phyloP scores from a whole-genome alignment of 148 eudicot genomes.

The Cornus controversa region DNA sequence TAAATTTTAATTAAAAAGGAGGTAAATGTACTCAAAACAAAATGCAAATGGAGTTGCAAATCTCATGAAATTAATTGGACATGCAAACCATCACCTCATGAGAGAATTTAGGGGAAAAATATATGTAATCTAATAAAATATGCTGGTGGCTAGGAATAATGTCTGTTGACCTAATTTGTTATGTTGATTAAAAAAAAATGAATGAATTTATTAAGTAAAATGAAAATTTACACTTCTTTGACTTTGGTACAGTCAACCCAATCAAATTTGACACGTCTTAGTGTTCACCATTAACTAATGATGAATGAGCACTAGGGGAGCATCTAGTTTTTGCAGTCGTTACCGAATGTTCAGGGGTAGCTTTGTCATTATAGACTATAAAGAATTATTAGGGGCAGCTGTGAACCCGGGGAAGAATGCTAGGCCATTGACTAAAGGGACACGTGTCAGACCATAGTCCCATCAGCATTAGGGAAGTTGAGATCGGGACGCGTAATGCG shows the following conservation, averaged over 20 bases:
- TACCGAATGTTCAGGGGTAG: constrained; percentile 4
- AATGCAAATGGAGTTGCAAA: too few species aligned
- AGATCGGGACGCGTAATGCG: background rate
- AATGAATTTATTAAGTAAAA: background rate
- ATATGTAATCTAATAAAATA: too few species aligned
- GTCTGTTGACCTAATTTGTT: background rate
- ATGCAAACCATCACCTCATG: too few species aligned
- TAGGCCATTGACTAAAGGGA: background rate
- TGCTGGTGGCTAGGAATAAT: too few species aligned
- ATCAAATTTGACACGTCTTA: background rate
- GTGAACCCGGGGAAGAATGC: background rate
- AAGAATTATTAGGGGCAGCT: background rate
- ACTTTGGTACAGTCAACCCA: background rate
- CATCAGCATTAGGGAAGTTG: too few species aligned
- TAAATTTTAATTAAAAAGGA: too few species aligned
- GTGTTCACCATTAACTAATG: background rate
- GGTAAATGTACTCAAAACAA: too few species aligned
- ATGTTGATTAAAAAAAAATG: background rate
- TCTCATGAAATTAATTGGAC: too few species aligned
- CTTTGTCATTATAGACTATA: background rate
- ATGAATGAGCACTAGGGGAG: background rate
- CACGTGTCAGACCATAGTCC: background rate
- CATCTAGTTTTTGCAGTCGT: background rate
- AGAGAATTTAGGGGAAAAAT: too few species aligned
- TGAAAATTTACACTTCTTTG: background rate